A percentile compares a stretch with the other conserved stretches of the same genome.
These are phyloP conservation scores for Cryptococcus amylolentus DNA, from an alignment of 1,284 basidiomycete species.

Conservation along the genomic window DNA sequence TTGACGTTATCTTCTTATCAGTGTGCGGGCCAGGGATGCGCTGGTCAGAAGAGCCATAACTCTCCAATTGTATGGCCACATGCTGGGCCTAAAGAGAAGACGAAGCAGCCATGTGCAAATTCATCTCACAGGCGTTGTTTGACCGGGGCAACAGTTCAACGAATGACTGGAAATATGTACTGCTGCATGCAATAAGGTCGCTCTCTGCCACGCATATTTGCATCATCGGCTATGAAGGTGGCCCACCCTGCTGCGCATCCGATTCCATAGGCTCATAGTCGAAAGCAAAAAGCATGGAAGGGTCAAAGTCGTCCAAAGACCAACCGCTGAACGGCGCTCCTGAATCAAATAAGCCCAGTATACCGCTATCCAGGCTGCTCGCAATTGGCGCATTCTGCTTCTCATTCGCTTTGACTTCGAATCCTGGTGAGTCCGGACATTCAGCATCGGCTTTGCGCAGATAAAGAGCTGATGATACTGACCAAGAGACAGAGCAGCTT, in stretches of 20 bases:
- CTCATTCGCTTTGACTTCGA: background rate
- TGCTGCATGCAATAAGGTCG: too few relatives aligned
- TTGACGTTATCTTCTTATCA: too few relatives aligned
- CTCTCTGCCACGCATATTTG: too few relatives aligned
- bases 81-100: too few relatives aligned
- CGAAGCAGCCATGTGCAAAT: too few relatives aligned
- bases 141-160: too few relatives aligned
- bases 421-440: background rate
- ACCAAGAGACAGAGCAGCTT: conserved; percentile 12
- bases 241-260: background rate
- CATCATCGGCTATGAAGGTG: too few relatives aligned
- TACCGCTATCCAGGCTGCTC: background rate
- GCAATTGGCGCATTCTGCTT: background rate
- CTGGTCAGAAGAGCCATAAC: too few relatives aligned
- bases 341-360: background rate
- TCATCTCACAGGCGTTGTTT: too few relatives aligned
- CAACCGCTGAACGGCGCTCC: background rate
- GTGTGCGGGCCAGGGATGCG: too few relatives aligned
- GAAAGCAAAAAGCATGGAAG: background rate
- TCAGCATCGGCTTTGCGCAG: background rate
- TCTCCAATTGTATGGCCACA: too few relatives aligned
- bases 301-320: background rate
- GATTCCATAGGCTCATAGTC: background rate
- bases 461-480: background rate
- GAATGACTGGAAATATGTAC: too few relatives aligned